Conservation (phyloP, 2,329 filamentous ascomycete species). For the Podosphaera xanthii region DNA sequence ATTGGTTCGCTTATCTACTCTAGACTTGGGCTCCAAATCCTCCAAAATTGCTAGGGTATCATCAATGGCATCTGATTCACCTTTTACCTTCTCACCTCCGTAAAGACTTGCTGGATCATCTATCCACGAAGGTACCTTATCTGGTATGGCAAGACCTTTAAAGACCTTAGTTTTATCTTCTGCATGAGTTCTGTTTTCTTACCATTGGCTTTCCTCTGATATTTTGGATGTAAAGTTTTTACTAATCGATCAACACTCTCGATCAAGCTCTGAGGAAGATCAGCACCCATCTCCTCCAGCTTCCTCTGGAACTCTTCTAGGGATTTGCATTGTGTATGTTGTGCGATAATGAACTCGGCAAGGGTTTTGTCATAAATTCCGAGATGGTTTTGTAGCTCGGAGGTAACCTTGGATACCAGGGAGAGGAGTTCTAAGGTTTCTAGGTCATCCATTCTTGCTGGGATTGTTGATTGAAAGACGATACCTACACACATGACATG, state of each 20-base stretch:
- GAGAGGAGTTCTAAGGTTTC: slow-evolving; percentile 79
- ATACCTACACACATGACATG: too few species aligned
- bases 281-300: slow-evolving; percentile 55
- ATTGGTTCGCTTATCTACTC: slow-evolving; percentile 16
- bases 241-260: slow-evolving; percentile 83
- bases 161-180: slow-evolving; percentile 74
- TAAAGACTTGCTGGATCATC: slow-evolving; percentile 22
- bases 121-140: slow-evolving; percentile 37
- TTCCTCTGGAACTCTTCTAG: slow-evolving; percentile 53
- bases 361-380: slow-evolving; percentile 84
- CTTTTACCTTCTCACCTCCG: slow-evolving; percentile 16
- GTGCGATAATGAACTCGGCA: slow-evolving; percentile 85
- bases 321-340: slow-evolving; percentile 53
- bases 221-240: slow-evolving; percentile 72
- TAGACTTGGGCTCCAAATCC: slow-evolving; percentile 47
- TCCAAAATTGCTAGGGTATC: slow-evolving; percentile 88
- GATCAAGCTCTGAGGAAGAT: slow-evolving; percentile 64
- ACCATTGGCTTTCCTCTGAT: slow-evolving; percentile 33
- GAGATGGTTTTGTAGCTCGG: slow-evolving; percentile 82
- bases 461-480: not conserved
- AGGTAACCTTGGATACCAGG: slow-evolving; percentile 82
- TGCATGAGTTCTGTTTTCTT: slow-evolving; percentile 22
- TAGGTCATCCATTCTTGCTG: slow-evolving; percentile 34
- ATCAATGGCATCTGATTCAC: slow-evolving; percentile 49
- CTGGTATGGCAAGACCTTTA: slow-evolving; percentile 67